phyloP scores from a whole-genome alignment of 192 early-diverging fungal species.

The Backusella sp. region DNA sequence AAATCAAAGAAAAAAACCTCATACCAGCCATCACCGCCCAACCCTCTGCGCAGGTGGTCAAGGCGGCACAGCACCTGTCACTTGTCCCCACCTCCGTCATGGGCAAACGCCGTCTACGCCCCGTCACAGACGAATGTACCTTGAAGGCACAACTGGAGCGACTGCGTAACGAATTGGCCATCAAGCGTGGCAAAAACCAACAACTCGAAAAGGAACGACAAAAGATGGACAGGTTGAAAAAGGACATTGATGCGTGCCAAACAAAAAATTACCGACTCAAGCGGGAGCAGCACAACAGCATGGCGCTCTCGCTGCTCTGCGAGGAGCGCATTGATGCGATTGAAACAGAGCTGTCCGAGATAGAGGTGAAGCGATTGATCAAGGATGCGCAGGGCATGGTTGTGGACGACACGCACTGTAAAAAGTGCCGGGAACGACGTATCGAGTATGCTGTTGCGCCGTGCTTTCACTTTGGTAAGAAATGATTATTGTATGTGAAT shows the following conservation, averaged over 20 bases:
- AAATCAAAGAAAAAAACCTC: background rate
- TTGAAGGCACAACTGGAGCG: background rate
- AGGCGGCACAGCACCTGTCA: background rate
- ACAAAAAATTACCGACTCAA: background rate
- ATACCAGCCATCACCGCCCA: background rate
- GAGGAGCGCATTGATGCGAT: background rate
- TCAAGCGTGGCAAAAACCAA: background rate
- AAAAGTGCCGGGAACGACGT: background rate
- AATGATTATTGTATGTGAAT: background rate
- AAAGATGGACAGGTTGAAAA: constrained; percentile 5
- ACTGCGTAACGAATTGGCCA: background rate
- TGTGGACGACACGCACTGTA: background rate
- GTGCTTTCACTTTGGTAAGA: constrained; percentile 7
- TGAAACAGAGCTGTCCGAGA: background rate
- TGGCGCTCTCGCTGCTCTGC: background rate
- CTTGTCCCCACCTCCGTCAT: background rate
- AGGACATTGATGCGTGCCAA: constrained; percentile 8
- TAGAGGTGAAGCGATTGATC: background rate
- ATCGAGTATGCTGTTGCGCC: constrained; percentile 4
- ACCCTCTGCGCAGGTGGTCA: background rate
- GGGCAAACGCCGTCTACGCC: background rate
- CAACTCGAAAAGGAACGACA: background rate
- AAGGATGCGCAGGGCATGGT: background rate
- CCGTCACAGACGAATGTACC: background rate
- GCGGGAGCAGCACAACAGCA: background rate